Percentiles rank a stretch among this genome's conserved stretches.
Conservation (phyloP, 2,329 filamentous ascomycete species). For the Penicillium concentricum region DNA sequence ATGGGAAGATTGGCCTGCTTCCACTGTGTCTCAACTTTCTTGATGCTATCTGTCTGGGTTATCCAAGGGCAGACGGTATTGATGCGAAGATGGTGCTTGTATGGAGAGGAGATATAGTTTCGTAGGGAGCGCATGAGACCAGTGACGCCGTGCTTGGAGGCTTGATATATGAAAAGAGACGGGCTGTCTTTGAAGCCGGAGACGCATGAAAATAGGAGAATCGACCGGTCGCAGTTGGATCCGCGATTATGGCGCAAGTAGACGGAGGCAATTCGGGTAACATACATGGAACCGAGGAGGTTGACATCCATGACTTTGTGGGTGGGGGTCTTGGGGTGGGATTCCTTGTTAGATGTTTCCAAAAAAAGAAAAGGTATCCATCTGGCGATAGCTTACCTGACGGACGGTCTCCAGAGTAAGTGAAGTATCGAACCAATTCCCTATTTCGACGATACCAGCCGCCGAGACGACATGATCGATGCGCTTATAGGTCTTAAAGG, state of each 20-base stretch:
- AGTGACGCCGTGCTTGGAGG: conserved; percentile 52
- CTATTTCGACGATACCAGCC: conserved; percentile 48
- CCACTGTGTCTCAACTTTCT: conserved; percentile 38
- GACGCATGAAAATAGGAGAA: conserved; percentile 47
- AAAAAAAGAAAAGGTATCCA: no score
- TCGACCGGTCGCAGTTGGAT: conserved; percentile 38
- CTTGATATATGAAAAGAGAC: conserved; percentile 49
- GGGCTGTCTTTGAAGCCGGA: conserved; percentile 52
- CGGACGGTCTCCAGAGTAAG: conserved; percentile 47
- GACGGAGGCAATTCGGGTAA: conserved; percentile 50
- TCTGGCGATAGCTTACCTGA: conserved; percentile 28
- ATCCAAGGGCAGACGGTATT: conserved; percentile 49
- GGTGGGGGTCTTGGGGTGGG: conserved; percentile 28
- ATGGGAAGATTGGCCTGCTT: conserved; percentile 39
- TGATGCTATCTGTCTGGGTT: conserved; percentile 41
- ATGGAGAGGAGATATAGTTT: conserved; percentile 32
- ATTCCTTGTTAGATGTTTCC: background rate
- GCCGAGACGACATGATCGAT: conserved; percentile 53
- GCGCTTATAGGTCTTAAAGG: conserved; percentile 45
- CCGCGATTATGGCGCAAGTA: conserved; percentile 47
- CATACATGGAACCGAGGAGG: conserved; percentile 48
- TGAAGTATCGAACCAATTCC: conserved; percentile 47
- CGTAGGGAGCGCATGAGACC: conserved; percentile 51
- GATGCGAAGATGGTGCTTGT: conserved; percentile 42
- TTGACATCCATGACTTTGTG: conserved; percentile 50